Percentiles rank a stretch among this genome's conserved stretches.
These are phyloP conservation scores for Colletotrichum karsti DNA, from an alignment of 2,329 filamentous ascomycete genomes.

Conservation along the genomic window DNA sequence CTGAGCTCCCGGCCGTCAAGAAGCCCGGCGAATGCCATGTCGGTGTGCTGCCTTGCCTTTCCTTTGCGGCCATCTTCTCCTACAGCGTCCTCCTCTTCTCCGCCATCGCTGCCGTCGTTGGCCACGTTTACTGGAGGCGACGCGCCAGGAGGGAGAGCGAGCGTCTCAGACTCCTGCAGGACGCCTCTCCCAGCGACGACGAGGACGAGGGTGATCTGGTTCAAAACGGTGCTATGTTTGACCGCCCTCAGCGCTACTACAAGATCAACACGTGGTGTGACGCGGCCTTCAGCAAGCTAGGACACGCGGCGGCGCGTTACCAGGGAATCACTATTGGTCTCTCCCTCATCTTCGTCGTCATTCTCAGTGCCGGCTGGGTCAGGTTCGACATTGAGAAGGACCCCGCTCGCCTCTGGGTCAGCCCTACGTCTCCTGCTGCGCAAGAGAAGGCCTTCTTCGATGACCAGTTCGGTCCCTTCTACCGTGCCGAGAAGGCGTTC, in stretches of 20 bases:
- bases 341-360: slow-evolving; percentile 77
- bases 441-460: slow-evolving; percentile 96
- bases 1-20: slow-evolving; percentile 80
- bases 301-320: slow-evolving; percentile 82
- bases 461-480: slow-evolving; percentile 92
- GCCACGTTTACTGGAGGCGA: slow-evolving; percentile 79
- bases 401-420: slow-evolving; percentile 95
- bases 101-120: slow-evolving; percentile 72
- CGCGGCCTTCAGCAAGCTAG: slow-evolving; percentile 80
- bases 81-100: slow-evolving; percentile 81
- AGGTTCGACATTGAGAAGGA: slow-evolving; percentile 90
- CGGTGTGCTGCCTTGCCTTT: slow-evolving; percentile 89
- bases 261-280: slow-evolving; percentile 86
- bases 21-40: slow-evolving; percentile 79
- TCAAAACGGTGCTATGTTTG: slow-evolving; percentile 78
- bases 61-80: slow-evolving; percentile 88
- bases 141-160: slow-evolving; percentile 81
- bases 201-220: slow-evolving; percentile 92
- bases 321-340: slow-evolving; percentile 82
- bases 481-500: slow-evolving; percentile 92
- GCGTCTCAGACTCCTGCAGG: slow-evolving; percentile 85
- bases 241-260: slow-evolving; percentile 82
- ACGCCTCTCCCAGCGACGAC: slow-evolving; percentile 84
- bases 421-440: slow-evolving; percentile 88
- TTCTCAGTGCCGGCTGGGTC: slow-evolving; percentile 89